Conservation (phyloP, 2,329 filamentous ascomycete genomes). For the Lizonia empirigonia region DNA sequence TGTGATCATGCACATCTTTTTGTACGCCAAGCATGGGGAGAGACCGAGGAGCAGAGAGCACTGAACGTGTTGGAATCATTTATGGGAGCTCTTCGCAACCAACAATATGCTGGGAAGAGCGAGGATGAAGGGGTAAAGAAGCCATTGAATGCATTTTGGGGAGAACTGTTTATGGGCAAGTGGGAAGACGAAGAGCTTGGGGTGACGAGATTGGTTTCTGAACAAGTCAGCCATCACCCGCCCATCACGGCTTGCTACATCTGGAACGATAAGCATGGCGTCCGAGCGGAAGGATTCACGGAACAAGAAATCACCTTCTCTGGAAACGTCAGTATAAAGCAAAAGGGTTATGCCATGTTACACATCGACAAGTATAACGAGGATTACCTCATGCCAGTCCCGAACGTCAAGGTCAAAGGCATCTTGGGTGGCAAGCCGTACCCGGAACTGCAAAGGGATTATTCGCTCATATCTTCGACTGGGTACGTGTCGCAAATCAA, state of each 20-base stretch:
- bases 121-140: constrained; percentile 56
- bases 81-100: constrained; percentile 53
- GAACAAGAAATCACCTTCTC: constrained; percentile 55
- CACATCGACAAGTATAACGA: constrained; percentile 53
- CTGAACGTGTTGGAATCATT: constrained; percentile 58
- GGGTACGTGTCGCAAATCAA: constrained; percentile 52
- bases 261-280: constrained; percentile 52
- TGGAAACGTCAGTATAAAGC: constrained; percentile 53
- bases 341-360: constrained; percentile 54
- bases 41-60: constrained; percentile 49
- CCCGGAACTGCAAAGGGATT: constrained; percentile 51
- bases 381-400: constrained; percentile 54
- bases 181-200: constrained; percentile 43
- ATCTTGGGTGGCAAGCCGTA: constrained; percentile 52
- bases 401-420: constrained; percentile 54
- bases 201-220: constrained; percentile 50
- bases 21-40: constrained; percentile 51
- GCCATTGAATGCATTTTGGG: constrained; percentile 58
- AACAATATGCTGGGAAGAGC: constrained; percentile 55
- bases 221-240: constrained; percentile 56
- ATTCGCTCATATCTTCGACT: constrained; percentile 50
- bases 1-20: constrained; percentile 55
- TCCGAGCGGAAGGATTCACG: constrained; percentile 54
- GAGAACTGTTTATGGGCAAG: constrained; percentile 53
- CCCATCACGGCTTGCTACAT: constrained; percentile 56